These are phyloP conservation scores for Cytospora piceae DNA, from an alignment of 2,329 filamentous ascomycete genomes.

Conservation along the genomic window DNA sequence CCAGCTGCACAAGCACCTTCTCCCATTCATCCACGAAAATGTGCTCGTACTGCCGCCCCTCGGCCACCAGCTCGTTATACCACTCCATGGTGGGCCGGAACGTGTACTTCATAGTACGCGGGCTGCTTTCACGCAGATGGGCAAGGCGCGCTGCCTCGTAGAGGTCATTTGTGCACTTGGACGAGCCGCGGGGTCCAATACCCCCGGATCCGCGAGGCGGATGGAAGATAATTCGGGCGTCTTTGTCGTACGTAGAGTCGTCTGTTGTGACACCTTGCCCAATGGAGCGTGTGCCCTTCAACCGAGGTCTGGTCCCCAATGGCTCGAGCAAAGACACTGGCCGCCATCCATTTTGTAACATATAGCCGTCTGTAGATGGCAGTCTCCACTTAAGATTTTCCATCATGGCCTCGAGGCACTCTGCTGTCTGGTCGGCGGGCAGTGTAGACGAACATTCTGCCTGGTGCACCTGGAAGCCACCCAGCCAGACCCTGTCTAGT, in stretches of 20 bases:
- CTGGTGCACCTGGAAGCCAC: slow-evolving; percentile 40
- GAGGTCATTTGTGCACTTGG: slow-evolving; percentile 50
- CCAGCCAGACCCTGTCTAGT: slow-evolving; percentile 52
- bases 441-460: slow-evolving; percentile 33
- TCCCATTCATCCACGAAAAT: slow-evolving; percentile 51
- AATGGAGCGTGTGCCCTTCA: background rate
- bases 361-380: slow-evolving; percentile 38
- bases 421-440: slow-evolving; percentile 49
- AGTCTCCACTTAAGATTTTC: slow-evolving; percentile 41
- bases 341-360: slow-evolving; percentile 46
- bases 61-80: slow-evolving; percentile 52
- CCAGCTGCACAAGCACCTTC: slow-evolving; percentile 40
- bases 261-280: slow-evolving; percentile 28
- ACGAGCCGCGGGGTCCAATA: slow-evolving; percentile 25
- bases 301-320: slow-evolving; percentile 19
- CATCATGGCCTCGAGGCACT: slow-evolving; percentile 41
- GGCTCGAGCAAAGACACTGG: slow-evolving; percentile 33
- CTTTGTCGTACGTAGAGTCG: slow-evolving; percentile 32
- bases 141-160: slow-evolving; percentile 43
- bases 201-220: slow-evolving; percentile 43
- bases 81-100: slow-evolving; percentile 55
- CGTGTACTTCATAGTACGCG: slow-evolving; percentile 42
- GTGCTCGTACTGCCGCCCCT: slow-evolving; percentile 55
- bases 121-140: slow-evolving; percentile 31
- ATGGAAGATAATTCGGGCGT: slow-evolving; percentile 49